Base-by-base conservation (phyloP, 2,329 filamentous ascomycete genomes). In the Helminthosporium solani region DNA sequence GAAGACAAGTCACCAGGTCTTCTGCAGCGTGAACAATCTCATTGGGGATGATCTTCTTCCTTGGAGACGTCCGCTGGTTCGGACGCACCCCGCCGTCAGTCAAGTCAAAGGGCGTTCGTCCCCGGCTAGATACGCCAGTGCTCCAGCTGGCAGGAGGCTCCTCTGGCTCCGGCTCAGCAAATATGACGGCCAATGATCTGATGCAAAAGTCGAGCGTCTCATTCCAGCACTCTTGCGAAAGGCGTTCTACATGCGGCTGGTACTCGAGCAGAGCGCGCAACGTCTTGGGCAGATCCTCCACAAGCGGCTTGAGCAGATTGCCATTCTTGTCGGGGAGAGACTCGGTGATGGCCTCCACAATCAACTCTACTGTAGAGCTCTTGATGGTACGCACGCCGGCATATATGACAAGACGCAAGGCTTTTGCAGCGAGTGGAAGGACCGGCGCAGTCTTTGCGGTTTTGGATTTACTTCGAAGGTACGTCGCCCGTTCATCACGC, bases 341-440 rank as follows among this genome's bases (percentile, higher is more conserved):
- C 54, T 96, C 84, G 2, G 83, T 85, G 50, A 97, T 86, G 70
- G 96, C 90, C 53, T 90, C 84, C 53, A 95, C 76, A 14, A 96
- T 74, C 5, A 87, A 82, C 57, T 85, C 80, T n/a, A 92, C 76
- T 0, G 90, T 92, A 66, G 90, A 95, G 49, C 78, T 76, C 60
- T 84, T 87, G 52, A 97, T 70, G 49, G 80, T 85, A 16, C 77
- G 72, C 25, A 85, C 75, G 18, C 88, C 87, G 43, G 86, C 80
- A 53, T 86, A 83, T 38, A 95, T 79, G 19, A 86, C 81, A 20
- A 85, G 75, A 43, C 89, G 85, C 46, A 97, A 72, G 7, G 86
- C 85, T 37, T 82, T 81, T 23, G 87, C 87, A 60, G 84, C 88
- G 58, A 82, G 79, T 43, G 80, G 77, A 9, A 99, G 76, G 20